Evolutionary conservation across 2,329 filamentous ascomycete species (phyloP).

Genomic region (Botryotinia globosa): DNA sequence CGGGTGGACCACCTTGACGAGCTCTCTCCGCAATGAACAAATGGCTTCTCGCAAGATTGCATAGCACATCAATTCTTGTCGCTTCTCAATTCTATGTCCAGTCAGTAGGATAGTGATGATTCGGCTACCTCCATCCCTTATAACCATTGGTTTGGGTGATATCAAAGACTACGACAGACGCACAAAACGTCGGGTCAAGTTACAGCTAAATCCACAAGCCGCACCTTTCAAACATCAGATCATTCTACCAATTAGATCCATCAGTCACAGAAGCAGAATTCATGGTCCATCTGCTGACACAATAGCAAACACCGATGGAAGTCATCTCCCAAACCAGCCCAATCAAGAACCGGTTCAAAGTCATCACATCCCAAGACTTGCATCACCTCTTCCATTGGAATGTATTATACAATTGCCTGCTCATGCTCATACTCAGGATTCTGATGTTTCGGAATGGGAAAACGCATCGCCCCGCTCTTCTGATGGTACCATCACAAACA

Average conservation of each 20-base stretch:
- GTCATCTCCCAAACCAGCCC: slow-evolving; percentile 8
- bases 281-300: not conserved
- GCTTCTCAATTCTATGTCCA: not conserved
- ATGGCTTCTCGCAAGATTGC: not conserved
- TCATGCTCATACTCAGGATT: not conserved
- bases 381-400: slow-evolving; percentile 8
- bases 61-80: not conserved
- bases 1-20: not conserved
- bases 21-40: not conserved
- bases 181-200: slow-evolving; percentile 8
- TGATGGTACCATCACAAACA: not conserved
- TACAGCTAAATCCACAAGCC: not conserved
- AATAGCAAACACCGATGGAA: slow-evolving; percentile 17
- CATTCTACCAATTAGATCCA: slow-evolving; percentile 11
- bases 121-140: slow-evolving; percentile 31
- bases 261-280: slow-evolving; percentile 1
- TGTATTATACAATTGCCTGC: not conserved
- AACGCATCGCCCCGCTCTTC: not conserved
- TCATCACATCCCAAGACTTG: not conserved
- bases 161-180: slow-evolving; percentile 32
- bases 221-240: not conserved
- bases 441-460: not conserved
- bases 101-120: slow-evolving; percentile 29
- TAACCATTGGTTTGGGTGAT: slow-evolving; percentile 31
- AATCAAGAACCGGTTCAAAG: not conserved